These are phyloP conservation scores for Oryza meridionalis DNA, from an alignment of 176 grass and related monocot genomes.

Conservation along the genomic window DNA sequence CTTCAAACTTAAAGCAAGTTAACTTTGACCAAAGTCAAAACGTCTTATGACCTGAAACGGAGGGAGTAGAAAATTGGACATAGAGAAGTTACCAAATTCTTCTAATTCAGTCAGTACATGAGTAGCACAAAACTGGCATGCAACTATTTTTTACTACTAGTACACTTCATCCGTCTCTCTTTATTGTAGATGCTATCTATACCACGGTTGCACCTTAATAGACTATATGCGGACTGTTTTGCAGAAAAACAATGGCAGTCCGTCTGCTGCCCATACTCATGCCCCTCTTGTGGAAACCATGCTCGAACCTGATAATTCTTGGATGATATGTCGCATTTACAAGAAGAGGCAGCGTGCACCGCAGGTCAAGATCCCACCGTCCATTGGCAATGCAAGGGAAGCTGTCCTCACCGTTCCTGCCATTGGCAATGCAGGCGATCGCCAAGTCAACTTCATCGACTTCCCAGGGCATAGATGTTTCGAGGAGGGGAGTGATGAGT, in stretches of 20 bases:
- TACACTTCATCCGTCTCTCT: not conserved
- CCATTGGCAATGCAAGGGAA: not conserved
- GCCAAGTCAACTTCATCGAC: not conserved
- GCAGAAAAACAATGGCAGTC: not conserved
- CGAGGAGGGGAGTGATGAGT: not conserved
- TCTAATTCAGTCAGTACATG: not conserved
- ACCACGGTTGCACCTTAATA: not conserved
- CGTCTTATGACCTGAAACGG: no score
- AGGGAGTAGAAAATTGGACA: not conserved
- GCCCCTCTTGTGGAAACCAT: not conserved
- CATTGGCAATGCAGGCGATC: not conserved
- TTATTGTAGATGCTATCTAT: not conserved
- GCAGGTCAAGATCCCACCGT: not conserved
- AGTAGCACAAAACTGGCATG: not conserved
- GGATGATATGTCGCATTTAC: not conserved
- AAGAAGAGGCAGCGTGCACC: not conserved
- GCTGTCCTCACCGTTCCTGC: not conserved
- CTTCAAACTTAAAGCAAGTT: no score
- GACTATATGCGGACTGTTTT: not conserved
- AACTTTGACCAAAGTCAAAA: no score
- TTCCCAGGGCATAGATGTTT: not conserved
- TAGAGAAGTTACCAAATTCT: not conserved
- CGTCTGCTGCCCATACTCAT: not conserved
- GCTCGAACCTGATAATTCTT: not conserved
- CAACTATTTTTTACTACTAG: not conserved